These are phyloP conservation scores for Venturia aucupariae DNA, from an alignment of 2,329 filamentous ascomycete genomes.

Conservation along the genomic window DNA sequence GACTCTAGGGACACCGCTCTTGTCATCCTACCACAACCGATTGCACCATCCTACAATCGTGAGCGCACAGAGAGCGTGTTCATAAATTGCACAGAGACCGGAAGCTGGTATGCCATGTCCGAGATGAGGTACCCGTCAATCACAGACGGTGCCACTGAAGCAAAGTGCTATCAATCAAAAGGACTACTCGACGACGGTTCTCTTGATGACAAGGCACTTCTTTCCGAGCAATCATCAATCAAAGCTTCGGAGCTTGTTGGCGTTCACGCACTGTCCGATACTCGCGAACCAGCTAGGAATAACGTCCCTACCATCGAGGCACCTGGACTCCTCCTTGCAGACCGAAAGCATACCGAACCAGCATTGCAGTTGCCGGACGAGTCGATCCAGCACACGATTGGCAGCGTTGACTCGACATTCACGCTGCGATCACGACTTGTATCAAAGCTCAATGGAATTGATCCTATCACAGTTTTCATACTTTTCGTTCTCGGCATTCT, in stretches of 20 bases:
- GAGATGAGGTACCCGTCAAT: slow-evolving; percentile 79
- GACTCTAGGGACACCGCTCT: slow-evolving; percentile 63
- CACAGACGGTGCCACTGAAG: slow-evolving; percentile 55
- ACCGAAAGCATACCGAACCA: neutral
- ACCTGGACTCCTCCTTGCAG: neutral
- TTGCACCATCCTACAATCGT: slow-evolving; percentile 44
- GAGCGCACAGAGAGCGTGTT: slow-evolving; percentile 49
- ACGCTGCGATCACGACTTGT: neutral
- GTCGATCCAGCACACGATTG: neutral
- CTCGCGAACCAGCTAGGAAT: neutral
- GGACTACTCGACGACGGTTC: slow-evolving; percentile 29
- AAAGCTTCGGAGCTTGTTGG: slow-evolving; percentile 30
- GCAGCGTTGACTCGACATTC: neutral
- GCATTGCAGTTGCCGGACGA: neutral
- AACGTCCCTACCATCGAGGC: slow-evolving; percentile 7
- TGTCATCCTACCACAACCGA: slow-evolving; percentile 77
- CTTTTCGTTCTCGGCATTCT: neutral
- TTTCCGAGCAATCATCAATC: slow-evolving; percentile 21
- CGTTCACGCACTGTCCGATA: slow-evolving; percentile 27
- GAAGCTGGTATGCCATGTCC: slow-evolving; percentile 90
- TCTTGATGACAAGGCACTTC: slow-evolving; percentile 19
- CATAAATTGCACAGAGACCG: slow-evolving; percentile 75
- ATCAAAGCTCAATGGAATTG: neutral
- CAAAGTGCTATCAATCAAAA: slow-evolving; percentile 43
- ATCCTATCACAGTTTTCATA: neutral